Evolutionary conservation across 2,329 filamentous ascomycete species (phyloP).

Genomic region (Fusarium stilboides): DNA sequence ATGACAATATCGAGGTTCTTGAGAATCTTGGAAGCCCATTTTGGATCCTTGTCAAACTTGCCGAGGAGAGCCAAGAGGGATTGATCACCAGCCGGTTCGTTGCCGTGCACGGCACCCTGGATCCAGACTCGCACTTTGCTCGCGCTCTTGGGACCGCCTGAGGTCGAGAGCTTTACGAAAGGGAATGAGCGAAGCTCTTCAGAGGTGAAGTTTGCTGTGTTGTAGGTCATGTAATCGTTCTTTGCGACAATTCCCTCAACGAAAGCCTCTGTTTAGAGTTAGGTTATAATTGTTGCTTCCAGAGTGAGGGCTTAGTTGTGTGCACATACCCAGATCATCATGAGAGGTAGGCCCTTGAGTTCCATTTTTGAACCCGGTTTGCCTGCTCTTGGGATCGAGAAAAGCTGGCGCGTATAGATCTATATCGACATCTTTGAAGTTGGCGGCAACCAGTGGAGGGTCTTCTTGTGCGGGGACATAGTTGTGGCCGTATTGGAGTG

Average conservation of each 20-base stretch:
- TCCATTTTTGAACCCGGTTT: constrained; percentile 28
- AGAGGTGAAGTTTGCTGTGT: constrained; percentile 36
- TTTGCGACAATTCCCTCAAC: constrained; percentile 26
- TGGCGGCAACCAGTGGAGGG: constrained; percentile 23
- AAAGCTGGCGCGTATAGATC: constrained; percentile 30
- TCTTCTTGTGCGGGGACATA: constrained; percentile 22
- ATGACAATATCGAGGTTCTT: constrained; percentile 51
- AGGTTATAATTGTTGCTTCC: not conserved
- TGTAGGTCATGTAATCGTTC: constrained; percentile 35
- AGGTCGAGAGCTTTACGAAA: constrained; percentile 32
- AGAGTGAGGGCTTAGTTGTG: accelerated
- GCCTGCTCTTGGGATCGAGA: not conserved
- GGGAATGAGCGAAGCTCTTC: constrained; percentile 40
- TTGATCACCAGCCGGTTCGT: constrained; percentile 54
- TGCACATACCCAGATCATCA: constrained; percentile 28
- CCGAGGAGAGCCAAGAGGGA: constrained; percentile 51
- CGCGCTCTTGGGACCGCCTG: constrained; percentile 5
- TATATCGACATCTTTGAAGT: constrained; percentile 38
- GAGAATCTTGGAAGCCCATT: constrained; percentile 51
- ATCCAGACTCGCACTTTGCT: constrained; percentile 52
- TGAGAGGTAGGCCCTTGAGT: constrained; percentile 39
- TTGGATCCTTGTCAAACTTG: constrained; percentile 49
- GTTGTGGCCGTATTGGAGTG: constrained; percentile 38
- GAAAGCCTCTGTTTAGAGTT: constrained; percentile 9
- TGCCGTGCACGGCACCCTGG: constrained; percentile 54